Percentiles rank a stretch among this genome's conserved stretches.
These are phyloP conservation scores for Gastrolobium villosum DNA, from an alignment of 306 rosid species.

Conservation along the genomic window DNA sequence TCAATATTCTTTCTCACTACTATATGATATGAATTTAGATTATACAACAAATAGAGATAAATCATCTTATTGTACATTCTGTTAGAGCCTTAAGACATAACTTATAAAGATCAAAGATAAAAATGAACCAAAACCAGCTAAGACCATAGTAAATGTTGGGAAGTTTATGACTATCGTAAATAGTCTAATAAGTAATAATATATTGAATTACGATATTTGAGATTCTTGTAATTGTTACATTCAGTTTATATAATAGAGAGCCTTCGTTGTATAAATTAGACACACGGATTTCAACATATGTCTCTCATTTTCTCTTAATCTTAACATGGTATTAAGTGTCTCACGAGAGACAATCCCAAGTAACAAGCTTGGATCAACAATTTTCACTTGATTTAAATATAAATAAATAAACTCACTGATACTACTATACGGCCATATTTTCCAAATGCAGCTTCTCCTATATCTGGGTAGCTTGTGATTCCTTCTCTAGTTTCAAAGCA, in stretches of 20 bases:
- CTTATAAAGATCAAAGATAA: neutral
- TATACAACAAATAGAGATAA: neutral
- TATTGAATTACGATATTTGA: too few species aligned
- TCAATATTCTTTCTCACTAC: slow-evolving; percentile 8
- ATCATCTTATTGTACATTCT: neutral
- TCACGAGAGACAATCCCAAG: neutral
- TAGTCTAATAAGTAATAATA: too few species aligned
- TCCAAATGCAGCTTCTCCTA: slow-evolving; percentile 84
- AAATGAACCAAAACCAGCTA: neutral
- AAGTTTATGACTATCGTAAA: too few species aligned
- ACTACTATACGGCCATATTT: slow-evolving; percentile 61
- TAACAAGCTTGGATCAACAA: slow-evolving; percentile 16
- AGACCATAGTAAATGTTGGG: too few species aligned
- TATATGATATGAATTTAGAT: neutral
- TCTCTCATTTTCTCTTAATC: too few species aligned
- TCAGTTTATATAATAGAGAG: too few species aligned
- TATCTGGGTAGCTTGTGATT: slow-evolving; percentile 66
- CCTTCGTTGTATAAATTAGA: too few species aligned
- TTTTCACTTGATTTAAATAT: slow-evolving; percentile 2
- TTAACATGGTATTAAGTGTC: too few species aligned
- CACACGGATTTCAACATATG: too few species aligned
- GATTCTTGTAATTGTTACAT: too few species aligned
- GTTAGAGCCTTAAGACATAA: neutral
- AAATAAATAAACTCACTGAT: slow-evolving; percentile 61
- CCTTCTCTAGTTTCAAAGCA: slow-evolving; percentile 76